phyloP scores from a whole-genome alignment of 805 yeast genomes.

The Candida nitratophila region DNA sequence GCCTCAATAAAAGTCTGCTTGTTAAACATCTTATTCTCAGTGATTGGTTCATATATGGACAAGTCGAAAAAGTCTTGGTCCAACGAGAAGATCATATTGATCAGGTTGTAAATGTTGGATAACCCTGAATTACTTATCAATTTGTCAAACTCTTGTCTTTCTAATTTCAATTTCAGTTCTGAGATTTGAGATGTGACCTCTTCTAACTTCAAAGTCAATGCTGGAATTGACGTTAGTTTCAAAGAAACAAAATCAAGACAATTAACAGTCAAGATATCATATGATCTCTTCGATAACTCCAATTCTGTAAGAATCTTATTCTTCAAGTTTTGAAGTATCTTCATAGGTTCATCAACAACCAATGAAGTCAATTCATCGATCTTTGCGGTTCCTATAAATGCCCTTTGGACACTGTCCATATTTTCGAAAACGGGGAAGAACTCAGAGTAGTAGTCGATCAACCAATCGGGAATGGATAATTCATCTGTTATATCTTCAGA shows the following conservation, averaged over 20 bases:
- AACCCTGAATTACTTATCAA: conserved; percentile 48
- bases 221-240: conserved; percentile 40
- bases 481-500: conserved; percentile 38
- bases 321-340: conserved; percentile 22
- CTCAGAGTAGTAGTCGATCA: conserved; percentile 55
- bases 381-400: conserved; percentile 33
- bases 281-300: conserved; percentile 3
- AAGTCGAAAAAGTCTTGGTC: conserved; percentile 45
- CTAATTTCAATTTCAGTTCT: conserved; percentile 31
- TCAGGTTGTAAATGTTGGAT: conserved; percentile 51
- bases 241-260: conserved; percentile 52
- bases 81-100: conserved; percentile 67
- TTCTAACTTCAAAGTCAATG: conserved; percentile 32
- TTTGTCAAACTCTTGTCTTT: conserved; percentile 36
- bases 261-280: conserved; percentile 42
- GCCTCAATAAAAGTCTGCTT: conserved; percentile 35
- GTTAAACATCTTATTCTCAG: conserved; percentile 52
- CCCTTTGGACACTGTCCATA: conserved; percentile 22
- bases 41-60: conserved; percentile 56
- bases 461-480: conserved; percentile 76
- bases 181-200: conserved; percentile 29
- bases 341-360: conserved; percentile 41
- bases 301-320: conserved; percentile 19
- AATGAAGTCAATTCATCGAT: conserved; percentile 31
- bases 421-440: conserved; percentile 51